A percentile compares a stretch with the other conserved stretches of the same genome.
Conservation (phyloP, 2,329 filamentous ascomycete genomes). For the Thielaviopsis musarum region DNA sequence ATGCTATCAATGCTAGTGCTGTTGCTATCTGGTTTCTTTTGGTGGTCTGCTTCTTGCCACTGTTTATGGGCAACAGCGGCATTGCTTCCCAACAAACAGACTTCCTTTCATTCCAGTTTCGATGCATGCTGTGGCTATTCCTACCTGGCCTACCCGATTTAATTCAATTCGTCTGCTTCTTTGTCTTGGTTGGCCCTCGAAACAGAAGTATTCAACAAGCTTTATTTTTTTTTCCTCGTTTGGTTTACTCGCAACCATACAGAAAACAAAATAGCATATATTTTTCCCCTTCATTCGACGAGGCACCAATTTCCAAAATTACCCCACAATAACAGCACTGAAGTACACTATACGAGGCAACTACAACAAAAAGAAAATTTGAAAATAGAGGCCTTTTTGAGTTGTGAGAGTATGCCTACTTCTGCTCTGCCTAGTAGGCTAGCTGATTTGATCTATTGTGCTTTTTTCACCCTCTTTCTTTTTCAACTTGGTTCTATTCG, state of each 20-base stretch:
- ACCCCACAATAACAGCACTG: not conserved
- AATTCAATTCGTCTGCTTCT: not conserved
- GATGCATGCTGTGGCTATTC: not conserved
- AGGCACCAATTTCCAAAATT: not conserved
- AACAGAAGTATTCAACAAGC: not conserved
- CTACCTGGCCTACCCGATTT: not conserved
- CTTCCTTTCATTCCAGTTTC: conserved; percentile 5
- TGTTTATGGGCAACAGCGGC: not conserved
- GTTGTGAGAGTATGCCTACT: not conserved
- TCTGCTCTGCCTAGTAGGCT: not conserved
- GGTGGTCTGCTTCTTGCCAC: not conserved
- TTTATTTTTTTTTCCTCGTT: not conserved
- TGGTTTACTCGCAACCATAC: not conserved
- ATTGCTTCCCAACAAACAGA: not conserved
- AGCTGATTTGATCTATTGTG: not conserved
- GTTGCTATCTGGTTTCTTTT: not conserved
- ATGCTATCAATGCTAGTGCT: not conserved
- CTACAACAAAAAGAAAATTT: not conserved
- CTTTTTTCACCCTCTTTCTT: not conserved
- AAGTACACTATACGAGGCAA: not conserved
- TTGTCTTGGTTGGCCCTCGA: not conserved
- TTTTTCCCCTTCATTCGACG: not conserved
- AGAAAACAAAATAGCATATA: not conserved
- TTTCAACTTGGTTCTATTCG: not conserved
- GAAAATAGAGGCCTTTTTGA: not conserved